Conservation (phyloP, 2,329 filamentous ascomycete species). For the Atkinsonella hypoxylon region DNA sequence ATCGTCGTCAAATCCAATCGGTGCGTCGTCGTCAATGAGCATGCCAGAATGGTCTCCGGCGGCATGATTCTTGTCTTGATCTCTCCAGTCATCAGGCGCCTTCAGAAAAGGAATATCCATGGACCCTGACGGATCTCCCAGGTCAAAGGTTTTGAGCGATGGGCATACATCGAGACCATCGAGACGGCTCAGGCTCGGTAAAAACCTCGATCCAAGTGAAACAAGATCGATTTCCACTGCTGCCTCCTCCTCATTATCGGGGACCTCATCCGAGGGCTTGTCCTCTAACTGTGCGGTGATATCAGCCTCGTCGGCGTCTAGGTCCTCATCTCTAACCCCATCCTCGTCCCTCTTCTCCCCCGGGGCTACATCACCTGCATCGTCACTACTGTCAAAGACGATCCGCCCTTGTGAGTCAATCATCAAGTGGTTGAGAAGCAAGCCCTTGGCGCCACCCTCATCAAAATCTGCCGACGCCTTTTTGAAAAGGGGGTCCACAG, state of each 20-base stretch:
- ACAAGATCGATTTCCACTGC: conserved; percentile 65
- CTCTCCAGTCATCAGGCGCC: conserved; percentile 74
- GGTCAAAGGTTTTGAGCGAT: conserved; percentile 84
- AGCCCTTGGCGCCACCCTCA: conserved; percentile 89
- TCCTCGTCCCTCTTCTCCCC: conserved; percentile 25
- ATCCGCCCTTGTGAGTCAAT: conserved; percentile 88
- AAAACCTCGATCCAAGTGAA: conserved; percentile 67
- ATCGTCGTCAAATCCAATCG: conserved; percentile 59
- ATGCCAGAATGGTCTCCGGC: conserved; percentile 62
- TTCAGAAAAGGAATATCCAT: conserved; percentile 88
- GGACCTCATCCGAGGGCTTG: conserved; percentile 30
- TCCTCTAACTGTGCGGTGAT: conserved; percentile 26
- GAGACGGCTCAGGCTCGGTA: conserved; percentile 64
- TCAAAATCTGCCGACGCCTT: conserved; percentile 98
- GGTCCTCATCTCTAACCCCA: conserved; percentile 27
- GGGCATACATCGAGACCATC: conserved; percentile 89
- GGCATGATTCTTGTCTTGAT: conserved; percentile 50
- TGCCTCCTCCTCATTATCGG: conserved; percentile 37
- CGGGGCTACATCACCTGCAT: conserved; percentile 43
- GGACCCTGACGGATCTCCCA: conserved; percentile 74
- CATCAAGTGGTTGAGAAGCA: conserved; percentile 90
- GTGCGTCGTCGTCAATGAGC: conserved; percentile 78
- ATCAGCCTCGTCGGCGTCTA: conserved; percentile 18
- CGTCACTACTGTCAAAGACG: conserved; percentile 96
- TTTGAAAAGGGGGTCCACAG: conserved; percentile 97